Evolutionary conservation across 805 yeast species (phyloP).

Genomic region (Lipomyces yamanashiensis): DNA sequence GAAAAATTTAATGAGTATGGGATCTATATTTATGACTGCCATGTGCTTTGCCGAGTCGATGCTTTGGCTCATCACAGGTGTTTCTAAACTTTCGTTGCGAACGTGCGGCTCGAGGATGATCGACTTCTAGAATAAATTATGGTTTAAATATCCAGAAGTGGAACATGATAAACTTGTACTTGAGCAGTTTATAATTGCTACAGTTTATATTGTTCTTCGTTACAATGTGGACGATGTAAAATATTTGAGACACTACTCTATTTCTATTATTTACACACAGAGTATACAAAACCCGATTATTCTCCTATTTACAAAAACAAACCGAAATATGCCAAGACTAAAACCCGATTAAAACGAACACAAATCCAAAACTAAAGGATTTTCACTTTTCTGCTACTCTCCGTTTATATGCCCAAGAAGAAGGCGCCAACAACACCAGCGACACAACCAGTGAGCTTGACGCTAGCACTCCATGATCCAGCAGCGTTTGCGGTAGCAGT

Average conservation of each 20-base stretch:
- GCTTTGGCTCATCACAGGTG: no score
- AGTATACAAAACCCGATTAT: no score
- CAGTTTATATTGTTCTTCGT: not conserved
- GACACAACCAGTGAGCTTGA: conserved; percentile 5
- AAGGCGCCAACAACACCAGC: conserved; percentile 4
- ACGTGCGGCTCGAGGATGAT: not conserved
- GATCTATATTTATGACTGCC: no score
- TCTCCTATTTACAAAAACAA: no score
- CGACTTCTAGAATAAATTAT: not conserved
- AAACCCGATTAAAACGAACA: no score
- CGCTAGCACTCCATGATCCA: not conserved
- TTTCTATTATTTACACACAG: no score
- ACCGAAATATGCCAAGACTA: no score
- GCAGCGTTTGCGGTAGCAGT: conserved; percentile 10
- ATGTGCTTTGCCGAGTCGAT: no score
- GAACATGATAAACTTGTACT: not conserved
- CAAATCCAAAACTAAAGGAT: no score
- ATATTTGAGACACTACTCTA: no score
- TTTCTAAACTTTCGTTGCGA: not conserved
- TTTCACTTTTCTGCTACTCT: not conserved
- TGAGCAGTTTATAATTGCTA: not conserved
- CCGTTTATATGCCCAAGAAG: conserved; percentile 1
- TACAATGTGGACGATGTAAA: no score
- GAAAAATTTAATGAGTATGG: no score
- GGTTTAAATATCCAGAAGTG: not conserved